Evolutionary conservation across 2,329 filamentous ascomycete genomes (phyloP).

Genomic region (Seiridium unicorne): DNA sequence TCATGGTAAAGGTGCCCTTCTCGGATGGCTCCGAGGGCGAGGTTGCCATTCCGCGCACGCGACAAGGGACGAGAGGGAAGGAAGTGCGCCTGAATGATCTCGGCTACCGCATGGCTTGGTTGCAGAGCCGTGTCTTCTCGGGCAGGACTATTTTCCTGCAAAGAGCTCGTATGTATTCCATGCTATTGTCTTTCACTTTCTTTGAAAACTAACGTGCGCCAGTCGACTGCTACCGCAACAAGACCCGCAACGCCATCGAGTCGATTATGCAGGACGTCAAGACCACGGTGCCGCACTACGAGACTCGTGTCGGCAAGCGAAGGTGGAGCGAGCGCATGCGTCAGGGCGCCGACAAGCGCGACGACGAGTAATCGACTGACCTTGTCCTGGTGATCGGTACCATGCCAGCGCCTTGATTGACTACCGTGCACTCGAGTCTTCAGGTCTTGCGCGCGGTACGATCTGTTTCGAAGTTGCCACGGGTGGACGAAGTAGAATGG

Average conservation of each 20-base stretch:
- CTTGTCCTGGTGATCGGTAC: too few relatives aligned
- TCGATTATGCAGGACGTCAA: constrained; percentile 73
- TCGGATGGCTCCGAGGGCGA: constrained; percentile 71
- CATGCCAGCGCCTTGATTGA: too few relatives aligned
- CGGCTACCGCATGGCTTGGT: constrained; percentile 94
- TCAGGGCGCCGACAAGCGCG: constrained; percentile 30
- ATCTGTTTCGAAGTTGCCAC: background rate
- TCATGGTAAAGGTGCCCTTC: constrained; percentile 61
- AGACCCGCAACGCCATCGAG: constrained; percentile 81
- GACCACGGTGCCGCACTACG: constrained; percentile 78
- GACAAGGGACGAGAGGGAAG: constrained; percentile 67
- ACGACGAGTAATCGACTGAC: constrained; percentile 21
- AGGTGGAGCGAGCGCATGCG: constrained; percentile 63
- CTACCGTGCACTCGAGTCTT: too few relatives aligned
- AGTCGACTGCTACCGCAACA: constrained; percentile 77
- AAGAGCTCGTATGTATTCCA: constrained; percentile 72
- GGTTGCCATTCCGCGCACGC: constrained; percentile 73
- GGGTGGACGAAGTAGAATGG: background rate
- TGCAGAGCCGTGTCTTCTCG: constrained; percentile 88
- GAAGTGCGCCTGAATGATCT: constrained; percentile 92
- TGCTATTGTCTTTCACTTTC: background rate
- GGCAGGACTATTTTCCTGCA: constrained; percentile 85
- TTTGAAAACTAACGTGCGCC: background rate
- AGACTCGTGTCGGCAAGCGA: constrained; percentile 84
- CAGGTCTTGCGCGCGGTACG: too few relatives aligned